Conservation (phyloP, 2,329 filamentous ascomycete species). For the Diplodia intermedia region DNA sequence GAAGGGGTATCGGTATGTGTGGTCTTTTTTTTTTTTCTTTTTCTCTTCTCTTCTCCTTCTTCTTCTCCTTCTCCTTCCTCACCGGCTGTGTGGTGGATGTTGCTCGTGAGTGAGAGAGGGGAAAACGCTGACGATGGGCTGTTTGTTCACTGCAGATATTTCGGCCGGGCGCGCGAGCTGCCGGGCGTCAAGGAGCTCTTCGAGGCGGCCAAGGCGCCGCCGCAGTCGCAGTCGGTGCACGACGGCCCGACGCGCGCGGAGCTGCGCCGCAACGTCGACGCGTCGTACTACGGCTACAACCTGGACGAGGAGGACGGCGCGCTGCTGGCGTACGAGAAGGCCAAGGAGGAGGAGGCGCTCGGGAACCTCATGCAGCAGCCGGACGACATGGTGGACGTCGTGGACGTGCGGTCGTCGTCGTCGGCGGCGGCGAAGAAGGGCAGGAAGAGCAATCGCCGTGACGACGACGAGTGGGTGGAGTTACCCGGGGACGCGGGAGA, state of each 20-base stretch:
- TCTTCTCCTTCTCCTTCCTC: no score
- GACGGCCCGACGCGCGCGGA: slow-evolving; percentile 73
- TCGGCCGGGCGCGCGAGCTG: slow-evolving; percentile 85
- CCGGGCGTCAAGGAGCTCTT: slow-evolving; percentile 97
- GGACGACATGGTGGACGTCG: slow-evolving; percentile 60
- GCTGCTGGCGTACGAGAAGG: slow-evolving; percentile 78
- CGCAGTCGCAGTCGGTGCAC: slow-evolving; percentile 53
- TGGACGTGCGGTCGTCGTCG: not conserved
- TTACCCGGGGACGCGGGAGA: slow-evolving; percentile 88
- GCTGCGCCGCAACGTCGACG: slow-evolving; percentile 79
- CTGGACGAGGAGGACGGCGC: slow-evolving; percentile 88
- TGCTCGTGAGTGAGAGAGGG: not conserved
- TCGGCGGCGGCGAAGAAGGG: not conserved
- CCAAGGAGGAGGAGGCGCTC: slow-evolving; percentile 82
- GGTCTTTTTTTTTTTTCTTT: not conserved
- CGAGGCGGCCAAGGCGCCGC: slow-evolving; percentile 67
- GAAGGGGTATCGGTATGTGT: slow-evolving; percentile 76
- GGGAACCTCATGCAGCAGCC: slow-evolving; percentile 68
- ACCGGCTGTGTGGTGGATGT: no score
- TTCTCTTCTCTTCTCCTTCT: no score
- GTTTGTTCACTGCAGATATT: slow-evolving; percentile 62
- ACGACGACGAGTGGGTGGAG: slow-evolving; percentile 70
- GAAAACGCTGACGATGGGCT: not conserved
- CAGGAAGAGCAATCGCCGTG: slow-evolving; percentile 37
- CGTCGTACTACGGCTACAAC: slow-evolving; percentile 94